Base-by-base conservation (phyloP, 78 protist genomes). In the Monosiga brevicollis region DNA sequence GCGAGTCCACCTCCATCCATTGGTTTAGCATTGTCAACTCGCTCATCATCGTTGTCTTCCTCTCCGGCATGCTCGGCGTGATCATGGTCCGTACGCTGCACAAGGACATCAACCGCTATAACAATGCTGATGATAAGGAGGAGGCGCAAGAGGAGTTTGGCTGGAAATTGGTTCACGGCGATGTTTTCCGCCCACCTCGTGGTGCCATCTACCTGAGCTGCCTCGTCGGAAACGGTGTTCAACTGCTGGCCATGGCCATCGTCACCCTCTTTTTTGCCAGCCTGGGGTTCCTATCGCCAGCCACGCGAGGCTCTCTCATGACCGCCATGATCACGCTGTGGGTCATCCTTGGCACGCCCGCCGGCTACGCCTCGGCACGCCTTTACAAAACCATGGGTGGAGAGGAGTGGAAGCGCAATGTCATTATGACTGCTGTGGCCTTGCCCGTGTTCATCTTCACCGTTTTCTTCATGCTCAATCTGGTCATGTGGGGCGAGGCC, bases 141-240 rank as follows among this genome's bases (percentile, higher is more conserved):
- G 89, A 88, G 43, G 93, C 55, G 15, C 82, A 80, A 29, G 97
- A 96, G 37, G 99, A 96, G 78, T 88, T 90, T 0, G 98, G 99
- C 24, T 97, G 99, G 99, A 97, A 97, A 93, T 89, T 95, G 36
- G 95, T 97, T 29, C 95, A 95, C 86, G 96, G 92, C 34, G 98
- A 97, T 73, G 98, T 97, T 2, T 94, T 97, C 86, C 90, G 99
- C 49, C 90, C 98, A 24, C 99, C 99, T 20, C 32, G 72, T 1
- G 49, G 79, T 40, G 88, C 95, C 73, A 42, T 84, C 82, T 55
- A 95, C 55, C 91, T 96, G 3, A 82, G 95, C 2, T 93, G 85
- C 26, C 76, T 84, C 78, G 85, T 89, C 39, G 98, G 98, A 62
- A 78, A 89, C 41, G 98, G 98, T 71, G 83, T 86, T 29, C 98